phyloP scores from a whole-genome alignment of 2,329 filamentous ascomycete genomes.

The Fusarium sublunatum region DNA sequence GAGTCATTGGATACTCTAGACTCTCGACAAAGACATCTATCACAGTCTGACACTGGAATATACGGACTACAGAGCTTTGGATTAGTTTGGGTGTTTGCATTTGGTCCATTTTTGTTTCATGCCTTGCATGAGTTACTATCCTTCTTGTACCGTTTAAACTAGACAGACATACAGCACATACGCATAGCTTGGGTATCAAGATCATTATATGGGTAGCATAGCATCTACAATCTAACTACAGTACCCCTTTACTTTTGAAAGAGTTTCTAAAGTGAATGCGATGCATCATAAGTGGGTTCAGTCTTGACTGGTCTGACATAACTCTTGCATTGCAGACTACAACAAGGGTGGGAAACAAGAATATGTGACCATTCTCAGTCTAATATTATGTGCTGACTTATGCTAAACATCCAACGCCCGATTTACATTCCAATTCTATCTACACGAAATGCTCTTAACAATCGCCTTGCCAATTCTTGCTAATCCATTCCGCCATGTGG shows the following conservation, averaged over 20 bases:
- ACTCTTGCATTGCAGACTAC: too few relatives aligned
- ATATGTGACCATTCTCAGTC: slow-evolving; percentile 4
- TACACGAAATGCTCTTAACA: slow-evolving; percentile 50
- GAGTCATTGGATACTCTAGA: slow-evolving; percentile 2
- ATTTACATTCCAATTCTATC: slow-evolving; percentile 5
- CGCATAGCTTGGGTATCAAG: slow-evolving; percentile 15
- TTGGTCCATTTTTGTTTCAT: slow-evolving; percentile 36
- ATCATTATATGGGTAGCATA: slow-evolving; percentile 39
- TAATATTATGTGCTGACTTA: slow-evolving; percentile 3
- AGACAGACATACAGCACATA: slow-evolving; percentile 31
- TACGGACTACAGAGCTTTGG: background rate
- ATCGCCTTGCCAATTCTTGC: slow-evolving; percentile 65
- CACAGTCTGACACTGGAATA: background rate
- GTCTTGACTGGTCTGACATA: rapidly evolving
- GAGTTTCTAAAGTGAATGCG: background rate
- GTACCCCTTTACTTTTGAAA: slow-evolving; percentile 8
- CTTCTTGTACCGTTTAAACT: slow-evolving; percentile 23
- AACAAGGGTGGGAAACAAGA: too few relatives aligned
- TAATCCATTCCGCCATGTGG: slow-evolving; percentile 67
- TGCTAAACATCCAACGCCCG: slow-evolving; percentile 16
- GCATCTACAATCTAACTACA: slow-evolving; percentile 34
- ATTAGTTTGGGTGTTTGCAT: slow-evolving; percentile 17
- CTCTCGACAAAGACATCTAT: slow-evolving; percentile 4
- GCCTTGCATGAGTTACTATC: slow-evolving; percentile 47
- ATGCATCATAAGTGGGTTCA: too few relatives aligned